These are phyloP conservation scores for Fulvia fulva DNA, from an alignment of 2,329 filamentous ascomycete genomes.

Conservation along the genomic window DNA sequence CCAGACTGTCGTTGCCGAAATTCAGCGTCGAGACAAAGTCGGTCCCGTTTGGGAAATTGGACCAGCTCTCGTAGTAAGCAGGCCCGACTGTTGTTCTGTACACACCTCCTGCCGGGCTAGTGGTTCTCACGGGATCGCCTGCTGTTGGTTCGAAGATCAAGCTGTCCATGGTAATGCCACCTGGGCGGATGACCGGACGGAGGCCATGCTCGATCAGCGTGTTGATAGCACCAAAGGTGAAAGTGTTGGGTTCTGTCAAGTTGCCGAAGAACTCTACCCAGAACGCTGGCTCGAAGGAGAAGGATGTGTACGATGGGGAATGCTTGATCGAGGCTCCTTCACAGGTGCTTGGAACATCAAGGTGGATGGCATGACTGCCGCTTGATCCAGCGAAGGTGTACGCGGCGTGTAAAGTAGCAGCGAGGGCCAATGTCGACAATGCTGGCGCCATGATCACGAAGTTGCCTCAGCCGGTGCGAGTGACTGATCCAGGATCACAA, in stretches of 20 bases:
- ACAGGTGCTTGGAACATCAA: conserved; percentile 13
- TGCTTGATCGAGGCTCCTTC: conserved; percentile 28
- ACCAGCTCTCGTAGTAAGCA: conserved; percentile 31
- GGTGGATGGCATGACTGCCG: conserved; percentile 3
- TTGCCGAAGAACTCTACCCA: conserved; percentile 34
- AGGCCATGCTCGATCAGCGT: conserved; percentile 28
- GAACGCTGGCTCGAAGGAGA: conserved; percentile 31
- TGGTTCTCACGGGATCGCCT: conserved; percentile 24
- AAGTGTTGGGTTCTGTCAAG: conserved; percentile 20
- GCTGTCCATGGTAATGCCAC: conserved; percentile 31
- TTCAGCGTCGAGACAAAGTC: conserved; percentile 31
- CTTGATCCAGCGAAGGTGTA: background rate
- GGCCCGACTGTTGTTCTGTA: conserved; percentile 31
- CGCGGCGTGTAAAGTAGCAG: background rate
- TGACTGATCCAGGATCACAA: background rate
- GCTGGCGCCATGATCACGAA: background rate
- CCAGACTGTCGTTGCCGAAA: conserved; percentile 29
- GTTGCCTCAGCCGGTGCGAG: background rate
- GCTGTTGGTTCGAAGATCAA: conserved; percentile 28
- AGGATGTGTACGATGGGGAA: conserved; percentile 25
- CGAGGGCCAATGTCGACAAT: background rate
- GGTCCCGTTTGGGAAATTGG: conserved; percentile 28
- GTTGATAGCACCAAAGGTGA: conserved; percentile 27
- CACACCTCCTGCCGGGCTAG: conserved; percentile 25
- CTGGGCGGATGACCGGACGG: conserved; percentile 26